Evolutionary conservation across 768 basidiomycete species (phyloP), one percentile per base, ranked within the genome.

Genomic region (Lentinula raphanica): DNA sequence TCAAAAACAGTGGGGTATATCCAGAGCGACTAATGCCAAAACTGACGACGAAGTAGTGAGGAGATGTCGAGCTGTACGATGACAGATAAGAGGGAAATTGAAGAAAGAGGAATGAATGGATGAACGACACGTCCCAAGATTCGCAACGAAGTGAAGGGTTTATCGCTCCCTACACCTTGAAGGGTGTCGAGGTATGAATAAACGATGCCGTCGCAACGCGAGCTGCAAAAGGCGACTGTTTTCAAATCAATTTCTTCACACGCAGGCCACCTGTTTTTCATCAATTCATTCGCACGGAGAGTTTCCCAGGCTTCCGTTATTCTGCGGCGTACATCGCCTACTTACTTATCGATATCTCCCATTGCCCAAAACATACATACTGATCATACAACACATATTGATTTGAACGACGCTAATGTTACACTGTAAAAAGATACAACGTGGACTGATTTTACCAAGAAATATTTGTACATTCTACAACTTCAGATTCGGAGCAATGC

Each of bases 401-500:
- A 48, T 48, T 48, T 11, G 25, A 5, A 48, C 46, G 25, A 48
- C 25, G 12, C 46, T 46, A 48, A 46, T 48, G 1, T 25, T 48
- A 48, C 46, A 48, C 25, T 28, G 15, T 28, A 15, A 48, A 25
- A 48, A 25, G 5, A 17, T 31, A 31, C 25, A 28, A 28, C 46
- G 19, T 28, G 42, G 32, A 6, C 42, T 44, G n/a, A 8, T 44
- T 21, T 40, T 12, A 17, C 15, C 17, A n/a, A 5, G 19, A 44
- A n/a, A 44, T 3, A 44, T 21, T 32, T 7, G 15, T 28, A 49
- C 50, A 36, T 13, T 25, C 12, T 38, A 53, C 3, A 54, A 23
- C 53, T 54, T 54, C 21, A 54, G 53, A 17, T 35, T 45, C 23
- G 15, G 36, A n/a, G 53, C 54, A 27, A 50, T 45, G 23, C 77